Percentiles rank a stretch among this genome's conserved stretches.
phyloP scores from a whole-genome alignment of 805 yeast species.

The Candida silvicultrix region DNA sequence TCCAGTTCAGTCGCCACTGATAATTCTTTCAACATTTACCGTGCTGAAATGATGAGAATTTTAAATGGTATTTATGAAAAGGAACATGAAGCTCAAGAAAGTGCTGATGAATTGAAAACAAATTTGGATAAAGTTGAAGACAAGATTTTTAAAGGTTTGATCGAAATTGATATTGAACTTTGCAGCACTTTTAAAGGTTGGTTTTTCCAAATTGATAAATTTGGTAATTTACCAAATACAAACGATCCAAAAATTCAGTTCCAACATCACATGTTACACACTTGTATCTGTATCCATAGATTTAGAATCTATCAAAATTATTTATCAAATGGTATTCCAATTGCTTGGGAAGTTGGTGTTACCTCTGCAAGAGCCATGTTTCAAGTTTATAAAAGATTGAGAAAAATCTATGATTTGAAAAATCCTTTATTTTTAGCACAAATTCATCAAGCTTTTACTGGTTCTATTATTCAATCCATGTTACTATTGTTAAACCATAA shows the following conservation, averaged over 20 bases:
- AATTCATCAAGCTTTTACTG: slow-evolving; percentile 27
- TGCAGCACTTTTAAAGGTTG: slow-evolving; percentile 18
- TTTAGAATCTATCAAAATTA: slow-evolving; percentile 24
- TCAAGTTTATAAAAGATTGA: slow-evolving; percentile 21
- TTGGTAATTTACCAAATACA: slow-evolving; percentile 18
- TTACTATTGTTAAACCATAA: slow-evolving; percentile 19
- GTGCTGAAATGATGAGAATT: slow-evolving; percentile 22
- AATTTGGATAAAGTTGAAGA: slow-evolving; percentile 14
- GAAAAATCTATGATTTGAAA: slow-evolving; percentile 16
- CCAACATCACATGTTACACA: slow-evolving; percentile 25
- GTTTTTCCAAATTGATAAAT: slow-evolving; percentile 21
- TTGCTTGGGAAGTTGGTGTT: slow-evolving; percentile 24
- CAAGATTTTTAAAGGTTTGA: slow-evolving; percentile 16
- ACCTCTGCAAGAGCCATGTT: slow-evolving; percentile 21
- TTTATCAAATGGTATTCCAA: slow-evolving; percentile 20
- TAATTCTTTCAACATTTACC: slow-evolving; percentile 21
- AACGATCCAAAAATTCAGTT: slow-evolving; percentile 20
- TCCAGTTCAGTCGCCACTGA: slow-evolving; percentile 20
- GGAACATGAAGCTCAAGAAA: slow-evolving; percentile 12
- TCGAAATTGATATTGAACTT: slow-evolving; percentile 21
- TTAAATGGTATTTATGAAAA: slow-evolving; percentile 21
- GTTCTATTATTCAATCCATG: slow-evolving; percentile 27
- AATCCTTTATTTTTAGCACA: slow-evolving; percentile 24
- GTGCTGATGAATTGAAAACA: slow-evolving; percentile 7
- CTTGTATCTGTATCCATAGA: slow-evolving; percentile 26